Evolutionary conservation across 805 yeast species (phyloP), one percentile per base, ranked within the genome.

Genomic region (Spathaspora arborariae): DNA sequence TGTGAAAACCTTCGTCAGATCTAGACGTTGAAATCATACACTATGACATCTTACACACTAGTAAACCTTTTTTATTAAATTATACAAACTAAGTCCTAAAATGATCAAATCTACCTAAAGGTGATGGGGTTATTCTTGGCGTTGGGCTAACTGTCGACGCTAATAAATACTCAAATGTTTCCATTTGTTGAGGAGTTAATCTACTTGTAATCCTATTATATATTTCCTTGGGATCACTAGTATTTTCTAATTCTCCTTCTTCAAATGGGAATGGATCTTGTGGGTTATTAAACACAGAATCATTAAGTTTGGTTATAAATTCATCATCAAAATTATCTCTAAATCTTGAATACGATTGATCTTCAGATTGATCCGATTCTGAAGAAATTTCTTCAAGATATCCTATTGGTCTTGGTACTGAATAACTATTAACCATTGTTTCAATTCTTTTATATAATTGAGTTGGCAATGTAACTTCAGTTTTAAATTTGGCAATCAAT

Each of bases 401-500:
- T 40, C 42, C 42, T 13, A 40, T 24, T n/a, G 42, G 42, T 26
- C 42, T 40, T 10, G 42, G 42, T 13, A 40, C 42, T 20, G 35
- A 26, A 26, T 22, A 40, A 24, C 33, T 40, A 40, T 40, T 40
- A 11, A 40, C 42, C 42, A 40, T 40, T 18, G 35, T 40, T 30
- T 40, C 42, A 26, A 40, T 40, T 6, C 42, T n/a, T 16, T 13
- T 26, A 30, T 40, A 40, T 16, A 40, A 20, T n/a, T 26, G 35
- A 18, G 10, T 16, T 16, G 60, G 58, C 21, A 60, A 48, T 10
- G 57, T 51, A 7, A 59, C 48, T 42, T 59, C 68, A 16, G 57
- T 62, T 40, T 56, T 58, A 36, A 56, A 53, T 33, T 53, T 51
- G 18, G 56, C 50, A 13, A 57, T 57, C 38, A 56, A 48, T 11